Base-by-base conservation (phyloP, 345 rosid genomes). In the Bruguiera parviflora region DNA sequence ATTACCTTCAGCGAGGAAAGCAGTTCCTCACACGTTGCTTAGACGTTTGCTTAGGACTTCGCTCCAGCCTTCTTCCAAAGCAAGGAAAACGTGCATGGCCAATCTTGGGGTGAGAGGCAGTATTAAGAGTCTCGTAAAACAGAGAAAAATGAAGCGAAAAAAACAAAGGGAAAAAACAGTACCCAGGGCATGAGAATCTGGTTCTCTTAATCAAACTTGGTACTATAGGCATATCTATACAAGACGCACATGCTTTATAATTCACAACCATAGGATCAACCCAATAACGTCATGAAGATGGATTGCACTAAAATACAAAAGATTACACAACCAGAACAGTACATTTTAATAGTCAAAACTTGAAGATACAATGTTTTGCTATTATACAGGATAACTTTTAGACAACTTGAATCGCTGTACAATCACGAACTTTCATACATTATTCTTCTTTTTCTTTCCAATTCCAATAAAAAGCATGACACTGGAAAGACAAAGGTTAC, bases 391-490 rank as follows among this genome's bases (percentile, higher is more conserved):
- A 66, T 58, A 37, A 57, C 51, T 19, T 32, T 53, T 8, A 27
- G 25, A 60, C 6, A 27, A 68, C 43, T 27, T 11, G 43, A 25
- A 52, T 43, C 49, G 27, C 72, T 74, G 63, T 67, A 67, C 64
- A 68, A 68, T 61, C 51, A 9, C 18, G 20, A 6, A 25, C n/a
- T 47, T 33, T n/a, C 27, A 53, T 20, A 37, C 37, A 35, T 49
- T 0, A 20, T 24, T 3, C 21, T 1, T 18, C 22, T 9, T 65
- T 33, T 53, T 18, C 31, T 49, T 62, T 16, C 47, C 18, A 13
- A 67, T 61, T 31, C 24, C 64, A 21, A 24, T 73, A 70, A 68
- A 73, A 27, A 69, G 15, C 76, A 73, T 32, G 68, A 55, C 29
- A 28, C 60, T 39, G 25, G 62, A 37, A 73, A 3, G 25, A 28